Evolutionary conservation across 441 rosid genomes (phyloP).

Genomic region (Erysimum cheiri): DNA sequence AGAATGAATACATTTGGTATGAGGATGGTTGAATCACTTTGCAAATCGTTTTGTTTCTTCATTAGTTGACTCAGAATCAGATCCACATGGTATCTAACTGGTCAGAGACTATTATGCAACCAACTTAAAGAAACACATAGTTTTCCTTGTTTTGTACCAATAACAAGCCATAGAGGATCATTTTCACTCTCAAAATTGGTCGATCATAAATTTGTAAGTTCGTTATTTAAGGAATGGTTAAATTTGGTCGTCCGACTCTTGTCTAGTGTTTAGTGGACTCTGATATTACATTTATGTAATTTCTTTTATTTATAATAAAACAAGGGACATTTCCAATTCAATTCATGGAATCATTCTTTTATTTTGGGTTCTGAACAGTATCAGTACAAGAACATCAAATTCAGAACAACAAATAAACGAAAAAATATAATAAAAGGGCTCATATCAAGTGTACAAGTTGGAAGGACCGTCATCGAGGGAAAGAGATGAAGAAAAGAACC

Average conservation of each 20-base stretch:
- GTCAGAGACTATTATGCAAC: no score
- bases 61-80: not conserved
- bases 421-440: slow-evolving; percentile 27
- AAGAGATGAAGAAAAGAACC: slow-evolving; percentile 20
- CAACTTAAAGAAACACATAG: no score
- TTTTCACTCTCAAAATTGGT: no score
- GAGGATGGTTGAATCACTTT: not conserved
- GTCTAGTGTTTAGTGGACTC: no score
- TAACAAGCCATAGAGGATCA: no score
- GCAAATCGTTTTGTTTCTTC: not conserved
- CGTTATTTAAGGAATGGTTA: no score
- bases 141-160: no score
- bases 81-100: not conserved
- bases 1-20: no score
- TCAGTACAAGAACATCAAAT: not conserved
- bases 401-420: not conserved
- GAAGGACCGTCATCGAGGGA: slow-evolving; percentile 44
- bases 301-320: not conserved
- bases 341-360: not conserved
- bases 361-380: not conserved
- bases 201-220: no score
- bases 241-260: no score
- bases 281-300: not conserved
- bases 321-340: not conserved
- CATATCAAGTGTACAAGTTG: slow-evolving; percentile 45